Evolutionary conservation across 257 asterid species (phyloP).

Genomic region (Solanum chilense): DNA sequence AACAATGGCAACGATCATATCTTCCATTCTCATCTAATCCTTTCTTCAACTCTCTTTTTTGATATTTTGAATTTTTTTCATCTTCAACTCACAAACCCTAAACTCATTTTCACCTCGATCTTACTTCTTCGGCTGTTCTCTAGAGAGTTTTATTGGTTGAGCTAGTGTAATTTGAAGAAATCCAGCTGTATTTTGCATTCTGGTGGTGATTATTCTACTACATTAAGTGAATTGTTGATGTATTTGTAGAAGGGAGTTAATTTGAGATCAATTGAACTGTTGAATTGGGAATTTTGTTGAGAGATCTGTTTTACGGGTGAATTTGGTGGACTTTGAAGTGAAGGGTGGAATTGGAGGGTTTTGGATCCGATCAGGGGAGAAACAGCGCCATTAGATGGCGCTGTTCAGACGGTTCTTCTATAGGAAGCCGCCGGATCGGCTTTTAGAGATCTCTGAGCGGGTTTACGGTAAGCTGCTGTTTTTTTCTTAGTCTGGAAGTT

Average conservation of each 20-base stretch:
- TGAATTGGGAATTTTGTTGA: constrained; percentile 16
- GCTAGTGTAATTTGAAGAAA: neutral
- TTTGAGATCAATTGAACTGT: neutral
- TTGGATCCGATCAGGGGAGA: constrained; percentile 49
- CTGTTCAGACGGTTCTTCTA: constrained; percentile 97
- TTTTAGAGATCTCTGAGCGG: constrained; percentile 96
- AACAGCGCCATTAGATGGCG: constrained; percentile 99
- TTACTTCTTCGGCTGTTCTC: neutral
- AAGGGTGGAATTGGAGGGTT: constrained; percentile 17
- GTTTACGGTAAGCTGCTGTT: constrained; percentile 64
- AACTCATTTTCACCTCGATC: constrained; percentile 10
- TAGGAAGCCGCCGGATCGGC: constrained; percentile 99
- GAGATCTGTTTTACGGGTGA: constrained; percentile 36
- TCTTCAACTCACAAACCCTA: constrained; percentile 11
- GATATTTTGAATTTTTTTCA: neutral
- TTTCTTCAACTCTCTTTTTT: neutral
- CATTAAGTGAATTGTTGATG: neutral
- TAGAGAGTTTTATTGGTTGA: neutral
- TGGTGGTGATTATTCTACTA: neutral
- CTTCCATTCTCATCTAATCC: neutral
- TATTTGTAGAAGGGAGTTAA: neutral
- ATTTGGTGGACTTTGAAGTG: constrained; percentile 14
- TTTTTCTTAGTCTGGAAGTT: neutral
- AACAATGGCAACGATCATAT: constrained; percentile 16
- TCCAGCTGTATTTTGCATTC: neutral